Percentiles rank a stretch among this genome's conserved stretches.
Evolutionary conservation across 352 stramenopile species (phyloP).

Genomic region (Phytophthora syringae): DNA sequence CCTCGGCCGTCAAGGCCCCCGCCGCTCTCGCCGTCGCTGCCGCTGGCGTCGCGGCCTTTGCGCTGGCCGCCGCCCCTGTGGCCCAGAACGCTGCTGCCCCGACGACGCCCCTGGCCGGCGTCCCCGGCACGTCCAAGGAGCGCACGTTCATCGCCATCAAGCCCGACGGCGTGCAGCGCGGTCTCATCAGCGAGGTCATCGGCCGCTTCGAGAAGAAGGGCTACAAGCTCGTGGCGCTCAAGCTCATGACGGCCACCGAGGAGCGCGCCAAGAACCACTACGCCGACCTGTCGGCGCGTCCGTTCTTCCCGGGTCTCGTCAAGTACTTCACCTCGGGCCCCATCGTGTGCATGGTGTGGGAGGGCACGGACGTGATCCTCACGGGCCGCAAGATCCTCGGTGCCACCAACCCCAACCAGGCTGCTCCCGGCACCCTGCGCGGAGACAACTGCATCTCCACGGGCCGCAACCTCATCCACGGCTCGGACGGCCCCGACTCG

Average conservation of each 20-base stretch:
- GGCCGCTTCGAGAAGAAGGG: constrained; percentile 96
- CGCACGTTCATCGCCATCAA: constrained; percentile 96
- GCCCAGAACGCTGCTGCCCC: constrained; percentile 48
- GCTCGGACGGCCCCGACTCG: constrained; percentile 91
- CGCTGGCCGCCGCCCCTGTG: constrained; percentile 45
- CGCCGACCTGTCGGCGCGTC: constrained; percentile 91
- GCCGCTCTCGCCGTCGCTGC: constrained; percentile 43
- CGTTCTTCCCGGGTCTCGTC: constrained; percentile 93
- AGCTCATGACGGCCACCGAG: constrained; percentile 94
- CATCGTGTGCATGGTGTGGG: constrained; percentile 96
- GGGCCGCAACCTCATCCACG: constrained; percentile 94
- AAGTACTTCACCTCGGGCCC: constrained; percentile 94
- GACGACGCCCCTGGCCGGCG: constrained; percentile 67
- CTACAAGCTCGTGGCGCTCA: constrained; percentile 95
- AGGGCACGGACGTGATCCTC: constrained; percentile 94
- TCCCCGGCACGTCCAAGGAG: constrained; percentile 93
- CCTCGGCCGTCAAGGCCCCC: constrained; percentile 39
- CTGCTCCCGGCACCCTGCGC: constrained; percentile 93
- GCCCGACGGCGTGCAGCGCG: constrained; percentile 94
- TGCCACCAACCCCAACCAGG: constrained; percentile 94
- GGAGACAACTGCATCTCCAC: constrained; percentile 95
- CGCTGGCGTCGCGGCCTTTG: constrained; percentile 55
- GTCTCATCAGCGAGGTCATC: constrained; percentile 95
- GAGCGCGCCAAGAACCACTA: constrained; percentile 94
- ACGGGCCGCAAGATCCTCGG: constrained; percentile 96